phyloP scores from a whole-genome alignment of 73 alveolate genomes.

The Paramecium primaurelia region DNA sequence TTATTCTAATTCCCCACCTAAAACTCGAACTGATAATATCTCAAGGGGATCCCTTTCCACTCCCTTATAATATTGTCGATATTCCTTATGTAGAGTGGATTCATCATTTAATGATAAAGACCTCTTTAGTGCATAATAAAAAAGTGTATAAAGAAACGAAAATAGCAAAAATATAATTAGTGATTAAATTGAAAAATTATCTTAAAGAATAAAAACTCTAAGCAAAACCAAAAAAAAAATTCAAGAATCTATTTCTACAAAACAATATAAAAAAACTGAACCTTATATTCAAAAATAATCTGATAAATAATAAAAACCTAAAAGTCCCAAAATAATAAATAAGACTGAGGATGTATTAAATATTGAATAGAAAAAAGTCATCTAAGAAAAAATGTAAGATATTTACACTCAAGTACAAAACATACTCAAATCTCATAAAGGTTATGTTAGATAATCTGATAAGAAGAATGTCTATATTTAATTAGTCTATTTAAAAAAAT shows the following conservation, averaged over 20 bases:
- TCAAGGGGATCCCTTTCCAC: conserved; percentile 3
- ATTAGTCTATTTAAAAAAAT: not conserved
- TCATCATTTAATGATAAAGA: conserved; percentile 17
- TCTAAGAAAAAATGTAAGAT: not conserved
- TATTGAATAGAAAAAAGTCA: not conserved
- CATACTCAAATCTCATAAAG: not conserved
- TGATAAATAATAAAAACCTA: not conserved
- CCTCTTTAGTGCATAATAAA: not conserved
- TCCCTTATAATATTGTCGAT: not conserved
- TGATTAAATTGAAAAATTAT: not conserved
- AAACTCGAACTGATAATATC: conserved; percentile 22
- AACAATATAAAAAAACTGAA: not conserved
- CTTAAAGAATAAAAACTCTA: not conserved
- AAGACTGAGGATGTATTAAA: not conserved
- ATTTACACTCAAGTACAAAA: not conserved
- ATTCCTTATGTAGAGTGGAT: not conserved
- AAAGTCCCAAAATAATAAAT: not conserved
- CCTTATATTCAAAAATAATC: not conserved
- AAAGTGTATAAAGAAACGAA: not conserved
- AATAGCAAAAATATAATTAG: not conserved
- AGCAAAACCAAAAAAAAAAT: not conserved
- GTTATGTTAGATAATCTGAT: conserved; percentile 29
- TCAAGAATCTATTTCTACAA: not conserved
- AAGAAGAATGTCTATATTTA: not conserved
- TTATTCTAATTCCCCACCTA: conserved; percentile 5